Conservation (phyloP, 1,284 basidiomycete genomes). For the Fomitopsis schrenkii region DNA sequence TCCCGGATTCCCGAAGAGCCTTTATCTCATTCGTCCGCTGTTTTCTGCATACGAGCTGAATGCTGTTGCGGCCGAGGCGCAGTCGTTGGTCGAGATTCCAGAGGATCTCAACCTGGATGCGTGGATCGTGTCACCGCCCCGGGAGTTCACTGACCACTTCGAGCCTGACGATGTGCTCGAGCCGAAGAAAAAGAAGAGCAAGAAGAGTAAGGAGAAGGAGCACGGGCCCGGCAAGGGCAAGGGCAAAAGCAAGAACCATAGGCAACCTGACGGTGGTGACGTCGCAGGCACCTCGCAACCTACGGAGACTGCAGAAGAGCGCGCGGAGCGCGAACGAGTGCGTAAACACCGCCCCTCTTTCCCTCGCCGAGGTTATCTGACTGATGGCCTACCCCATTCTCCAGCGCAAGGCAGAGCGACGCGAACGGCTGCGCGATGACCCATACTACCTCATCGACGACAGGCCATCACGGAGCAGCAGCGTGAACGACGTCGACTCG, state of each 20-base stretch:
- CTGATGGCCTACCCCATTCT: conserved; percentile 8
- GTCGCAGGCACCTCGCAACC: conserved; percentile 26
- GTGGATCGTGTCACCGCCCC: conserved; percentile 74
- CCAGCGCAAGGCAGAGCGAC: conserved; percentile 71
- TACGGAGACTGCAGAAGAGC: conserved; percentile 54
- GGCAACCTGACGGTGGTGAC: conserved; percentile 23
- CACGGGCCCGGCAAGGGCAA: conserved; percentile 25
- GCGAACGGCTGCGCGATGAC: conserved; percentile 74
- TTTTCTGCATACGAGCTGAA: conserved; percentile 83
- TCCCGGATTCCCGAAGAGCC: conserved; percentile 77
- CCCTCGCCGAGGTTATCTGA: neutral
- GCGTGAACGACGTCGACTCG: conserved; percentile 67
- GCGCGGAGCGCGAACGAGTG: conserved; percentile 55
- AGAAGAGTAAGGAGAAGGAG: conserved; percentile 47
- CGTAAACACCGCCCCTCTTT: conserved; percentile 19
- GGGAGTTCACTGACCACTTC: conserved; percentile 30
- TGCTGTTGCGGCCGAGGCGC: conserved; percentile 78
- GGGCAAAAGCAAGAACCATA: conserved; percentile 36
- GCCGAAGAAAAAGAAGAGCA: conserved; percentile 36
- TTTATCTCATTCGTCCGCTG: conserved; percentile 84
- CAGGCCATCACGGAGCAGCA: conserved; percentile 27
- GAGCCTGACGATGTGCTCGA: conserved; percentile 27
- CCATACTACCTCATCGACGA: conserved; percentile 85
- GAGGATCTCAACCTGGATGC: conserved; percentile 82
- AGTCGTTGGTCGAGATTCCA: conserved; percentile 77